phyloP scores from a whole-genome alignment of 305 asterid species.

The Withania somnifera region DNA sequence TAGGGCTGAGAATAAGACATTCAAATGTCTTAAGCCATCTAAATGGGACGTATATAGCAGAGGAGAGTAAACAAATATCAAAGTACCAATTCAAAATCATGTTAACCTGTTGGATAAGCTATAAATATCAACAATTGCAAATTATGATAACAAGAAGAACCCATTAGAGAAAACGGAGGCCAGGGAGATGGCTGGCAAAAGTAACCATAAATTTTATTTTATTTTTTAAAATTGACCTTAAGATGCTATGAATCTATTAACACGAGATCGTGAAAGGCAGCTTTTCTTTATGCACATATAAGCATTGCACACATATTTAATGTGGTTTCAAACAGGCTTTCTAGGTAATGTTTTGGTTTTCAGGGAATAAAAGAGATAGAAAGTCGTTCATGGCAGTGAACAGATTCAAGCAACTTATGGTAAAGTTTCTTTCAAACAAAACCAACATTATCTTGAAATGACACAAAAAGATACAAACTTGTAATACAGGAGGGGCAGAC shows the following conservation, averaged over 20 bases:
- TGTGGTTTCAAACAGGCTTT: not conserved
- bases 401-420: not conserved
- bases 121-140: not conserved
- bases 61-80: not conserved
- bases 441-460: not conserved
- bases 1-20: slow-evolving; percentile 70
- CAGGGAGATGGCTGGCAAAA: not conserved
- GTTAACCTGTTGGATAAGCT: not conserved
- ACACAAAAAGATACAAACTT: not conserved
- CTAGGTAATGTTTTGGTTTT: too few species aligned
- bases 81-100: not conserved
- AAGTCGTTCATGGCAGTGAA: not conserved
- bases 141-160: not conserved
- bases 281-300: not conserved
- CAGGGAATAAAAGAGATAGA: not conserved
- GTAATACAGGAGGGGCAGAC: not conserved
- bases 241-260: not conserved
- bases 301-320: not conserved
- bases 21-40: not conserved
- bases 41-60: not conserved
- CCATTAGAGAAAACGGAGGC: not conserved
- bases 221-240: not conserved
- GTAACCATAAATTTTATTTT: not conserved
- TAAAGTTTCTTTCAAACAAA: not conserved
- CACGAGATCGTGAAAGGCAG: not conserved